These are phyloP conservation scores for Annulohypoxylon truncatum DNA, from an alignment of 2,329 filamentous ascomycete genomes.

Conservation along the genomic window DNA sequence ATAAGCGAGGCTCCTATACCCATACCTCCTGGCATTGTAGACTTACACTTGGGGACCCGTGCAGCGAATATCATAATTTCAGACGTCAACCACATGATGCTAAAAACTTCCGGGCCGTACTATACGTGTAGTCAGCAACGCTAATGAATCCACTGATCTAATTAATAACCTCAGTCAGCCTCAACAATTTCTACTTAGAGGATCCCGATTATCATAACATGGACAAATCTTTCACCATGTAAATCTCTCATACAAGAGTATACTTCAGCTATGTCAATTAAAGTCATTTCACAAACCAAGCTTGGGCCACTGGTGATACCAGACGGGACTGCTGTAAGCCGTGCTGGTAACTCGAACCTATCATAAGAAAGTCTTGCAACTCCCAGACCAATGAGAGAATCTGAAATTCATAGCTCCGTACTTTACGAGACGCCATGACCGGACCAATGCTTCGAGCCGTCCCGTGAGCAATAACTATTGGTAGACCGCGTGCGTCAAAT, in stretches of 20 bases:
- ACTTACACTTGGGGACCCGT: neutral
- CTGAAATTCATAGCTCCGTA: neutral
- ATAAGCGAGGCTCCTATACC: neutral
- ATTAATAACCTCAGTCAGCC: neutral
- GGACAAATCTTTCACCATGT: neutral
- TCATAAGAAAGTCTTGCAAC: neutral
- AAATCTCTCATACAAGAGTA: neutral
- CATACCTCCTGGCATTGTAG: neutral
- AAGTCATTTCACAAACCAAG: neutral
- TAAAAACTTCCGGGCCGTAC: neutral
- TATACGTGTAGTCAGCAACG: neutral
- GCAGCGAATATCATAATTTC: slow-evolving; percentile 2
- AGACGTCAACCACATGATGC: neutral
- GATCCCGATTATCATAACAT: neutral
- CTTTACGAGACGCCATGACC: neutral
- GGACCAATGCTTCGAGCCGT: slow-evolving; percentile 32
- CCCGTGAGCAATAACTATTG: neutral
- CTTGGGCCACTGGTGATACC: neutral
- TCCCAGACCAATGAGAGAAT: neutral
- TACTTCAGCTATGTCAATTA: neutral
- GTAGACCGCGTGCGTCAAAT: neutral
- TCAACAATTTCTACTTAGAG: neutral
- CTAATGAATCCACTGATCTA: slow-evolving; percentile 1
- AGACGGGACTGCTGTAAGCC: slow-evolving; percentile 17
- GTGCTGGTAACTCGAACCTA: neutral